Conservation (phyloP, 345 rosid genomes). For the Alliaria petiolata region DNA sequence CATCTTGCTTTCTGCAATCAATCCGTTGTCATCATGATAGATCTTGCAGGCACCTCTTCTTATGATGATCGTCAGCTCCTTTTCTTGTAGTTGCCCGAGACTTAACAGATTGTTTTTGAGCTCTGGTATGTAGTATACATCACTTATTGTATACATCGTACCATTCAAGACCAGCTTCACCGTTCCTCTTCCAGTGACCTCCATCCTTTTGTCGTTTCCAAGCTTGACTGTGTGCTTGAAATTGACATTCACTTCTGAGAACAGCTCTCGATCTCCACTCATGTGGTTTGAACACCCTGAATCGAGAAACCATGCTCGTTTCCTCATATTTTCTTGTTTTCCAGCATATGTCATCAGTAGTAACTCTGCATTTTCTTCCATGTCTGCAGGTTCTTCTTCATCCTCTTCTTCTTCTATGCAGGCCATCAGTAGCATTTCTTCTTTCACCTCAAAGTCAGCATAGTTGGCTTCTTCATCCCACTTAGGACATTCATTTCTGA, state of each 20-base stretch:
- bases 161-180: not conserved
- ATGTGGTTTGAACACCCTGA: not conserved
- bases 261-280: not conserved
- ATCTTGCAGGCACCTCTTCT: too few relatives aligned
- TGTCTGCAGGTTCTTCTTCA: accelerated
- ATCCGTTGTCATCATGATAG: too few relatives aligned
- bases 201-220: not conserved
- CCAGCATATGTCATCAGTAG: too few relatives aligned
- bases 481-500: not conserved
- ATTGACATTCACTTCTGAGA: accelerated
- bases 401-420: not conserved
- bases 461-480: not conserved
- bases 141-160: not conserved
- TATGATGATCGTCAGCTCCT: too few relatives aligned
- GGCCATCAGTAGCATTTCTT: not conserved
- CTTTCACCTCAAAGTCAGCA: too few relatives aligned
- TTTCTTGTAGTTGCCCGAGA: too few relatives aligned
- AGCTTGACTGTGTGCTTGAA: not conserved
- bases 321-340: not conserved
- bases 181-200: not conserved
- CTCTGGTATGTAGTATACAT: too few relatives aligned
- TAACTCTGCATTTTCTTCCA: not conserved
- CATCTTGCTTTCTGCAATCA: too few relatives aligned
- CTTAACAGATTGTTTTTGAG: too few relatives aligned
- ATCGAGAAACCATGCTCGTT: not conserved